phyloP scores from a whole-genome alignment of 2,329 filamentous ascomycete genomes.

The Neonectria magnoliae region DNA sequence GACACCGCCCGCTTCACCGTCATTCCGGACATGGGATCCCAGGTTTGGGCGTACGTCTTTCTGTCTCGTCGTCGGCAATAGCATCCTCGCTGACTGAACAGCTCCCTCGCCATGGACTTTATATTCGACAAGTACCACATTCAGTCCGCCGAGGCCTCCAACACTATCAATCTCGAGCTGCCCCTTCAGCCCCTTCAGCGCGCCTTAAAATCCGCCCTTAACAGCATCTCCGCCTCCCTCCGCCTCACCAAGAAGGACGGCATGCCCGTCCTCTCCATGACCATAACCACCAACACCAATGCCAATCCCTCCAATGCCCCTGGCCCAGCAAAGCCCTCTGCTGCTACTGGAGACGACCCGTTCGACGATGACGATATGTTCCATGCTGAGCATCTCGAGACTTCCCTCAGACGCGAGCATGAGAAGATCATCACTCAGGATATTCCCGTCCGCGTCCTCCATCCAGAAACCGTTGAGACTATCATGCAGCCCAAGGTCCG shows the following conservation, averaged over 20 bases:
- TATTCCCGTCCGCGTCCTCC: slow-evolving; percentile 91
- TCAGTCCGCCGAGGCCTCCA: slow-evolving; percentile 82
- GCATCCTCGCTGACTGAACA: slow-evolving; percentile 40
- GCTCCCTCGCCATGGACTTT: slow-evolving; percentile 75
- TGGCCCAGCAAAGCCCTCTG: slow-evolving; percentile 44
- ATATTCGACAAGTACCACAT: slow-evolving; percentile 89
- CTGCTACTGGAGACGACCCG: slow-evolving; percentile 46
- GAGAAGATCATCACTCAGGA: slow-evolving; percentile 96
- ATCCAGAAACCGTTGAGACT: slow-evolving; percentile 85
- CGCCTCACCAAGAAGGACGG: slow-evolving; percentile 94
- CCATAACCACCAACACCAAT: slow-evolving; percentile 81
- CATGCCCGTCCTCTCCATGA: slow-evolving; percentile 86
- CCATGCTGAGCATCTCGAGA: slow-evolving; percentile 63
- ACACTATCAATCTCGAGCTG: slow-evolving; percentile 96
- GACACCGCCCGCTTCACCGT: slow-evolving; percentile 92
- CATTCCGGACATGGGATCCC: slow-evolving; percentile 91
- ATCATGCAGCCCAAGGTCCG: slow-evolving; percentile 91
- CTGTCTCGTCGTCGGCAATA: background rate
- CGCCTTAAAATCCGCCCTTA: slow-evolving; percentile 88
- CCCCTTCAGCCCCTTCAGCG: slow-evolving; percentile 88
- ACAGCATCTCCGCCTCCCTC: slow-evolving; percentile 83
- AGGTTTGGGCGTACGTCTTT: slow-evolving; percentile 86
- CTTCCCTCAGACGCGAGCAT: slow-evolving; percentile 72
- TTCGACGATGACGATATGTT: slow-evolving; percentile 59
- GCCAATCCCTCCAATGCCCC: slow-evolving; percentile 51